These are phyloP conservation scores for Cornus controversa DNA, from an alignment of 148 eudicot genomes.

Conservation along the genomic window DNA sequence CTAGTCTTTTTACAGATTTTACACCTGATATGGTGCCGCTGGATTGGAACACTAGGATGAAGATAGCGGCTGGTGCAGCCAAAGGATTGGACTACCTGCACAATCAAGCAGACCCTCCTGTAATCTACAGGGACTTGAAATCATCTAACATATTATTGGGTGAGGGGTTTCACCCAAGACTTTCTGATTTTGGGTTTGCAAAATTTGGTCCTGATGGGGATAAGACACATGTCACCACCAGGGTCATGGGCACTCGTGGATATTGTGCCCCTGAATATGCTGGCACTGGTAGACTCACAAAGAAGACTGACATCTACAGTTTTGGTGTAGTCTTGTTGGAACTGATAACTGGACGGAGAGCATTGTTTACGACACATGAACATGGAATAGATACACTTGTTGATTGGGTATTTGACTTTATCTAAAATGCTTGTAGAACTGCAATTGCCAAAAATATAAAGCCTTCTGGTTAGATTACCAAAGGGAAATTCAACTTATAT, in stretches of 20 bases:
- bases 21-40: conserved; percentile 46
- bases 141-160: conserved; percentile 67
- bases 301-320: conserved; percentile 61
- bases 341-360: conserved; percentile 56
- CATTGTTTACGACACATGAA: conserved; percentile 30
- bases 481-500: not conserved
- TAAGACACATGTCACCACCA: conserved; percentile 60
- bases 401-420: conserved; percentile 35
- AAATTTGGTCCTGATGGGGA: conserved; percentile 67
- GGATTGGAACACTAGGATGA: conserved; percentile 66
- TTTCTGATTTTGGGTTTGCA: conserved; percentile 79
- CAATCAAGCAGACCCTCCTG: conserved; percentile 53
- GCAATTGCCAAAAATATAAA: not conserved
- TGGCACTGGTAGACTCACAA: conserved; percentile 52
- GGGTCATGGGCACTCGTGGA: conserved; percentile 81
- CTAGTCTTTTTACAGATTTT: conserved; percentile 29
- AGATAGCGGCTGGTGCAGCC: conserved; percentile 67
- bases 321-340: conserved; percentile 77
- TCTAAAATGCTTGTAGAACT: not conserved
- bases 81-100: conserved; percentile 69
- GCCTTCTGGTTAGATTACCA: not conserved
- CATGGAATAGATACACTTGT: conserved; percentile 21
- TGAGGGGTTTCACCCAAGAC: conserved; percentile 55
- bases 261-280: conserved; percentile 86
- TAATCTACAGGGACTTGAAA: conserved; percentile 71